A percentile compares a stretch with the other conserved stretches of the same genome.
phyloP scores from a whole-genome alignment of 2,329 filamentous ascomycete species.

The Colletotrichum phormii region DNA sequence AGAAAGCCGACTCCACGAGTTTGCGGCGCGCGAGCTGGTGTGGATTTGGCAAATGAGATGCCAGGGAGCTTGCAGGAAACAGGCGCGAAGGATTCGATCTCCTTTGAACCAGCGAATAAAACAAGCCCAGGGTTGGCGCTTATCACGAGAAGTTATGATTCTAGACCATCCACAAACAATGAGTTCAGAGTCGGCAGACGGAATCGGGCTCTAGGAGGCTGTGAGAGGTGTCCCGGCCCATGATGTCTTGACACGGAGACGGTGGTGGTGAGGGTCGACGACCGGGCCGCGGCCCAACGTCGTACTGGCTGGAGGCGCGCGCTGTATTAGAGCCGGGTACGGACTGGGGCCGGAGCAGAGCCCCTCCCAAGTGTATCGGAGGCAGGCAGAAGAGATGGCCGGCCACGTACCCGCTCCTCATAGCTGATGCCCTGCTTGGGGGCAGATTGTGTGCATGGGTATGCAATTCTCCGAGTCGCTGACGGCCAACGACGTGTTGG shows the following conservation, averaged over 20 bases:
- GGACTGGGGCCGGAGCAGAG: constrained; percentile 1
- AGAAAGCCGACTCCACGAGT: neutral
- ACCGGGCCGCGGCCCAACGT: constrained; percentile 22
- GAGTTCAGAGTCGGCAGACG: neutral
- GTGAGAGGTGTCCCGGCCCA: neutral
- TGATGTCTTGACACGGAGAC: constrained; percentile 7
- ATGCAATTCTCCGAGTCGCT: constrained; percentile 22
- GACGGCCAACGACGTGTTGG: constrained; percentile 20
- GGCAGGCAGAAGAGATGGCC: neutral
- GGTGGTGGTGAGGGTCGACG: constrained; percentile 6
- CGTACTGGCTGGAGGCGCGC: constrained; percentile 28
- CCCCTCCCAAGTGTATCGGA: constrained; percentile 5
- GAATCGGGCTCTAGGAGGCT: neutral
- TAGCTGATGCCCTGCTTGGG: neutral
- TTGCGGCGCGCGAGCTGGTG: constrained; percentile 8
- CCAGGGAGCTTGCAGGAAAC: neutral
- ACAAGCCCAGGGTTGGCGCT: neutral
- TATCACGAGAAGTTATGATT: neutral
- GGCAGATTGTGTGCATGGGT: constrained; percentile 20
- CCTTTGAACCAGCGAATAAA: neutral
- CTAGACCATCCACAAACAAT: neutral
- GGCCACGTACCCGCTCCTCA: neutral
- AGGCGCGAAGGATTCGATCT: constrained; percentile 34
- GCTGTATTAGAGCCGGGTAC: constrained; percentile 12
- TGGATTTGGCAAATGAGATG: constrained; percentile 12